These are phyloP conservation scores for Alternaria rosae DNA, from an alignment of 2,329 filamentous ascomycete species.

Conservation along the genomic window DNA sequence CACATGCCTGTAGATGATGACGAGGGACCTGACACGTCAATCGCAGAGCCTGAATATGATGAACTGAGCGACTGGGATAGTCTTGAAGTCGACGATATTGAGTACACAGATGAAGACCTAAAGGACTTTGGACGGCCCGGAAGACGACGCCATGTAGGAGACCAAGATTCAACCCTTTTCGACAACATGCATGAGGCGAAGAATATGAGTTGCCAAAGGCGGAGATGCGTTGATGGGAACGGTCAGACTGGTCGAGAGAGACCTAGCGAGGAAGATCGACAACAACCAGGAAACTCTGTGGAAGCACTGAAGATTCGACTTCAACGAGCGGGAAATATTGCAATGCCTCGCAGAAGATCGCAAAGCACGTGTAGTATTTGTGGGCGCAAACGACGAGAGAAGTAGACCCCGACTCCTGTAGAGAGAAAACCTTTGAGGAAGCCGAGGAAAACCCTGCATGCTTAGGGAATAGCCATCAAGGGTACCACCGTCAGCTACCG, in stretches of 20 bases:
- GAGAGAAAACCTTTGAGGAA: background rate
- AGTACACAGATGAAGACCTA: constrained; percentile 1
- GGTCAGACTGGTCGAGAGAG: background rate
- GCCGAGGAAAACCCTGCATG: background rate
- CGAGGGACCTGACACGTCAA: background rate
- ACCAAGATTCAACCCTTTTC: background rate
- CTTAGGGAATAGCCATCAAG: background rate
- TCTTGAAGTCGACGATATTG: background rate
- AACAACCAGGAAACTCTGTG: background rate
- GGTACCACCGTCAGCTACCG: too few relatives aligned
- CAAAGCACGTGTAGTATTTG: background rate
- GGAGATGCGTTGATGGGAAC: background rate
- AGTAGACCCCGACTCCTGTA: background rate
- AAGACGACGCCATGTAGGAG: background rate
- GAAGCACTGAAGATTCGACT: background rate
- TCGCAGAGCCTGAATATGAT: background rate
- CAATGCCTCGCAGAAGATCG: background rate
- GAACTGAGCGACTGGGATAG: background rate
- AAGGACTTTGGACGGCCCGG: constrained; percentile 1
- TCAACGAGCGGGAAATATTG: background rate
- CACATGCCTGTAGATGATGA: background rate
- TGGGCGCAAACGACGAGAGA: background rate
- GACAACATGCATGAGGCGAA: background rate
- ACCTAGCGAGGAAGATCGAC: background rate
- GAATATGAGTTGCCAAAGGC: background rate